Conservation (phyloP, 306 rosid genomes). For the Citrullus amarus region DNA sequence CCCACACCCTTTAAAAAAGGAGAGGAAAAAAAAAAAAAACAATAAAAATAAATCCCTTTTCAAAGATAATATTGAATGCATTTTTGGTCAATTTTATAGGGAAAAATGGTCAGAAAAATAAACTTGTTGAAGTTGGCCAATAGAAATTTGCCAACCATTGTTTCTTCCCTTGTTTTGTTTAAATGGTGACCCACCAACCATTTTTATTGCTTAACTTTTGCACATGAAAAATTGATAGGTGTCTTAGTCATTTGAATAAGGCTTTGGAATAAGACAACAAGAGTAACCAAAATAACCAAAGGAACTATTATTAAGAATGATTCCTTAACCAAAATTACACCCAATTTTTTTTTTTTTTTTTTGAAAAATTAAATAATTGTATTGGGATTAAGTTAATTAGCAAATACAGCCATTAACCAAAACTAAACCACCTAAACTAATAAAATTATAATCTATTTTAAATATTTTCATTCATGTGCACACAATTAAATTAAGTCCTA, state of each 20-base stretch:
- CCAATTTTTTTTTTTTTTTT: too few species aligned
- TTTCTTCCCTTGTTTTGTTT: neutral
- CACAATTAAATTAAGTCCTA: neutral
- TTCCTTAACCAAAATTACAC: neutral
- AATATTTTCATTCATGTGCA: neutral
- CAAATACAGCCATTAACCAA: neutral
- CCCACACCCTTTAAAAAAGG: neutral
- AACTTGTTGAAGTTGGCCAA: neutral
- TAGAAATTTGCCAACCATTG: neutral
- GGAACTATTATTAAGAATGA: neutral
- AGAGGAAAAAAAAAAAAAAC: neutral
- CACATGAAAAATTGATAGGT: neutral
- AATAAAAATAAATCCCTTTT: neutral
- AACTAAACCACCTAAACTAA: neutral
- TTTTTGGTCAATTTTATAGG: neutral
- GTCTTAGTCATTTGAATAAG: neutral
- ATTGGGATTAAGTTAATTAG: neutral
- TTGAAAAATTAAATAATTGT: neutral
- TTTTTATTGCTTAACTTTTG: neutral
- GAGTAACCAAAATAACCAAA: neutral
- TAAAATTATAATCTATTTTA: neutral
- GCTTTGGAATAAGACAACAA: constrained; percentile 2
- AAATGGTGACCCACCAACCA: neutral
- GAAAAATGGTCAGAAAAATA: neutral
- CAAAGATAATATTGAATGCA: neutral